phyloP scores from a whole-genome alignment of 1,139 yeast species.

The Komagataea norvegica region DNA sequence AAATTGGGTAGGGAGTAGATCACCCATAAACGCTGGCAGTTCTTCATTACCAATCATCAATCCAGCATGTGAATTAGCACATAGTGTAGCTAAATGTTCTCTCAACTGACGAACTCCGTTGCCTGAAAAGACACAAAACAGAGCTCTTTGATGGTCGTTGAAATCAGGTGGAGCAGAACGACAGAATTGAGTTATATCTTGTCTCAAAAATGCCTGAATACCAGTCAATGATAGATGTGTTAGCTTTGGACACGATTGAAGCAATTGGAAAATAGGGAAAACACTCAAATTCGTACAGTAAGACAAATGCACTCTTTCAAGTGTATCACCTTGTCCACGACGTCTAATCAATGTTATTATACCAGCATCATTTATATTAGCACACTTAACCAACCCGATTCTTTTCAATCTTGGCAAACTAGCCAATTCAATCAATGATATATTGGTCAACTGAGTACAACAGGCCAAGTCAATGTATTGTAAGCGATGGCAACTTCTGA shows the following conservation, averaged over 20 bases:
- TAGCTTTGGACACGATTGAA: conserved; percentile 77
- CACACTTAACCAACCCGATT: conserved; percentile 90
- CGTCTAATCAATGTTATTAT: conserved; percentile 71
- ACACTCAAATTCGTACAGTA: conserved; percentile 81
- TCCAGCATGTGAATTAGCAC: neutral
- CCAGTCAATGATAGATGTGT: conserved; percentile 91
- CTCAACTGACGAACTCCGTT: conserved; percentile 76
- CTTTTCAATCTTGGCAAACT: conserved; percentile 77
- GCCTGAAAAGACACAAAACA: conserved; percentile 93
- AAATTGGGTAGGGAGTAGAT: neutral
- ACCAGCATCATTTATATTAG: conserved; percentile 83
- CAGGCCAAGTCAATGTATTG: conserved; percentile 95
- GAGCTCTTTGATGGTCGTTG: conserved; percentile 76
- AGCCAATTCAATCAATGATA: conserved; percentile 74
- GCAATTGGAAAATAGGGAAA: conserved; percentile 63
- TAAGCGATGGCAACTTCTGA: conserved; percentile 75
- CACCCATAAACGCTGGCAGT: conserved; percentile 1
- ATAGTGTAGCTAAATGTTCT: conserved; percentile 44
- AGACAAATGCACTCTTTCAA: conserved; percentile 90
- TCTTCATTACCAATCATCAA: neutral
- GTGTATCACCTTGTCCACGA: conserved; percentile 65
- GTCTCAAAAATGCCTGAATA: conserved; percentile 77
- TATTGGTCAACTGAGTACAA: conserved; percentile 84
- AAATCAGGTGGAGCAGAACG: conserved; percentile 95
- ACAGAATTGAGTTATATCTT: conserved; percentile 82